These are phyloP conservation scores for Astraeus odoratus DNA, from an alignment of 768 basidiomycete genomes.

Conservation along the genomic window DNA sequence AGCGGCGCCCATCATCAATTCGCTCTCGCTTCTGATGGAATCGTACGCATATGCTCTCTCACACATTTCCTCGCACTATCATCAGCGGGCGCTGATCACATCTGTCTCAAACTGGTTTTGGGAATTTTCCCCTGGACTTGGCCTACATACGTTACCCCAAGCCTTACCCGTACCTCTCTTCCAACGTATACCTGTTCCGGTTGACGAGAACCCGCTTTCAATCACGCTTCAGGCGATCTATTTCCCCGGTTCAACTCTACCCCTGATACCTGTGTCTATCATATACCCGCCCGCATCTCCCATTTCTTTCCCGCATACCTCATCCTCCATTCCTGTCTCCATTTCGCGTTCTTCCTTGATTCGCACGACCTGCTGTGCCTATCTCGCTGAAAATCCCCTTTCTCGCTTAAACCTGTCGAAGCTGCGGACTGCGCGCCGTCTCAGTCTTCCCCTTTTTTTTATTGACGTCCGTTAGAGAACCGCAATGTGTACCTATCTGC, in stretches of 20 bases:
- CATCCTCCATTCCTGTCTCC: slow-evolving; percentile 15
- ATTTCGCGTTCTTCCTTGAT: no score
- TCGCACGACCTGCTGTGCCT: slow-evolving; percentile 8
- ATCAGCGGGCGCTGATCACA: background rate
- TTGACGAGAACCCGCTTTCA: slow-evolving; percentile 9
- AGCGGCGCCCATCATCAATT: background rate
- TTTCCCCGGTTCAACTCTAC: background rate
- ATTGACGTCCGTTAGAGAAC: slow-evolving; percentile 8
- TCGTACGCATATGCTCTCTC: background rate
- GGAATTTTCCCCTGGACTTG: background rate
- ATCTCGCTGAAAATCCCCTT: no score
- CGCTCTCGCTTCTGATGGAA: background rate
- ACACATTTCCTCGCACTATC: background rate
- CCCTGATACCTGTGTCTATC: slow-evolving; percentile 24
- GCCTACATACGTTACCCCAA: background rate
- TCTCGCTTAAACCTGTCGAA: no score
- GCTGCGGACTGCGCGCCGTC: no score
- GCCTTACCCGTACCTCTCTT: background rate
- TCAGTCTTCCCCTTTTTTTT: slow-evolving; percentile 15
- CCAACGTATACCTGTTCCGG: background rate
- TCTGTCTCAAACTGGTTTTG: slow-evolving; percentile 7
- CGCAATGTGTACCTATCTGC: slow-evolving; percentile 4
- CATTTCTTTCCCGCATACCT: slow-evolving; percentile 10
- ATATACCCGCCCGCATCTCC: slow-evolving; percentile 24
- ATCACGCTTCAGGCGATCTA: background rate